A percentile compares a stretch with the other conserved stretches of the same genome.
Conservation (phyloP, 441 rosid genomes). For the Syzygium syzygioides region DNA sequence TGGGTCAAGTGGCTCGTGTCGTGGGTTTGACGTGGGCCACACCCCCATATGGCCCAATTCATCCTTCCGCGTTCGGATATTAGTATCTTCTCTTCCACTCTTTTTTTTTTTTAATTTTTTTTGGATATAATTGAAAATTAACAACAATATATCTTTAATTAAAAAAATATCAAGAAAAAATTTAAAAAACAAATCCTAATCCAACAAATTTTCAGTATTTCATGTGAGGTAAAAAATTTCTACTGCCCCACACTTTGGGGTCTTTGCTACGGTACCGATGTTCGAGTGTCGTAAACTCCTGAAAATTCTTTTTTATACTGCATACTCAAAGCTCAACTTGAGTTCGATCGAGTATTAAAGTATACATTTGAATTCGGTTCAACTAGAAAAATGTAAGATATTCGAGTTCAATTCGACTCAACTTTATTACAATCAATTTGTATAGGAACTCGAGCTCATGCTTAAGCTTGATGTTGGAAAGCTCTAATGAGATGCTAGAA, state of each 20-base stretch:
- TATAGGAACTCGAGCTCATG: neutral
- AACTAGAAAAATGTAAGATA: neutral
- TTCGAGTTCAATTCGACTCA: neutral
- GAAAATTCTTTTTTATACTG: neutral
- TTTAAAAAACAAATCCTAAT: neutral
- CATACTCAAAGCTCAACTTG: neutral
- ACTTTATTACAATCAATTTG: neutral
- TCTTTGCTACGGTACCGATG: neutral
- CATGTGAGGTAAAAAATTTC: neutral
- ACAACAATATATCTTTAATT: neutral
- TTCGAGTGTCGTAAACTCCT: neutral
- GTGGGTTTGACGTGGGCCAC: neutral
- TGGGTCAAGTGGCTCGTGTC: neutral
- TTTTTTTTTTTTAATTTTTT: neutral
- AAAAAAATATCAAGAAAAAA: neutral
- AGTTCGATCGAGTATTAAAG: neutral
- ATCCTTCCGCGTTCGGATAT: neutral
- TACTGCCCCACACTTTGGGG: accelerated
- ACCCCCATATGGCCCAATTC: neutral
- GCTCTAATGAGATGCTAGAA: neutral
- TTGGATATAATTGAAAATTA: neutral
- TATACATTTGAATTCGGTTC: neutral
- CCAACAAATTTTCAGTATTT: neutral
- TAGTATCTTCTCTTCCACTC: neutral
- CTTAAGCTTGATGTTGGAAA: neutral